Evolutionary conservation across 257 asterid genomes (phyloP).

Genomic region (Salvia rosmarinus): DNA sequence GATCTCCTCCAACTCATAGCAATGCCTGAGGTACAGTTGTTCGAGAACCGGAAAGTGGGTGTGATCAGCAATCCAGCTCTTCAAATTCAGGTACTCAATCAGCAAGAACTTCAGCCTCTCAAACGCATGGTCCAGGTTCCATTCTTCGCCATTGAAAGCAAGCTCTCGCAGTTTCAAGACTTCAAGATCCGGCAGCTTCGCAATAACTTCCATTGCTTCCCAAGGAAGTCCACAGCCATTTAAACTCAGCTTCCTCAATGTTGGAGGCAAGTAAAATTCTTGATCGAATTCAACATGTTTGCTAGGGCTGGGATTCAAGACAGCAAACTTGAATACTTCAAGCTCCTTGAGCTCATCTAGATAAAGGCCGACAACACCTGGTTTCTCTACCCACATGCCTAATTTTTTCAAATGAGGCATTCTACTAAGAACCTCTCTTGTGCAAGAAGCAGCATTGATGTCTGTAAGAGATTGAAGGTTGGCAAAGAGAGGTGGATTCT

Average conservation of each 20-base stretch:
- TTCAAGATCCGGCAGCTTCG: slow-evolving; percentile 29
- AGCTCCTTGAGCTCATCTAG: slow-evolving; percentile 33
- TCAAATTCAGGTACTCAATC: slow-evolving; percentile 31
- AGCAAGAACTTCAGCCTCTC: slow-evolving; percentile 28
- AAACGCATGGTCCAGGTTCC: slow-evolving; percentile 28
- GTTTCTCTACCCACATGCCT: slow-evolving; percentile 35
- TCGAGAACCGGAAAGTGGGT: slow-evolving; percentile 26
- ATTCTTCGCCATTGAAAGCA: slow-evolving; percentile 30
- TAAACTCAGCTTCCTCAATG: slow-evolving; percentile 30
- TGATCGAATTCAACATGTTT: slow-evolving; percentile 22
- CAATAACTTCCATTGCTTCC: slow-evolving; percentile 38
- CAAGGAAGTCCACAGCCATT: slow-evolving; percentile 38
- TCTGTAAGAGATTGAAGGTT: slow-evolving; percentile 39
- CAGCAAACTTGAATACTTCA: slow-evolving; percentile 35
- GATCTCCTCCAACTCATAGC: slow-evolving; percentile 33
- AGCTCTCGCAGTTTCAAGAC: slow-evolving; percentile 39
- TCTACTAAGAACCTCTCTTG: slow-evolving; percentile 37
- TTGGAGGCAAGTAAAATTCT: slow-evolving; percentile 15
- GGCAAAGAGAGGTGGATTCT: slow-evolving; percentile 19
- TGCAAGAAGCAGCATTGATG: slow-evolving; percentile 30
- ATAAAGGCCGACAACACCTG: neutral
- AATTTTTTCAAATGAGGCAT: slow-evolving; percentile 43
- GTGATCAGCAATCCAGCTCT: neutral
- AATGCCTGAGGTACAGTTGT: slow-evolving; percentile 25
- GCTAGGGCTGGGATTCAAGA: slow-evolving; percentile 35